Evolutionary conservation across 1,139 yeast species (phyloP).

Genomic region (Zygosaccharomyces sapae): DNA sequence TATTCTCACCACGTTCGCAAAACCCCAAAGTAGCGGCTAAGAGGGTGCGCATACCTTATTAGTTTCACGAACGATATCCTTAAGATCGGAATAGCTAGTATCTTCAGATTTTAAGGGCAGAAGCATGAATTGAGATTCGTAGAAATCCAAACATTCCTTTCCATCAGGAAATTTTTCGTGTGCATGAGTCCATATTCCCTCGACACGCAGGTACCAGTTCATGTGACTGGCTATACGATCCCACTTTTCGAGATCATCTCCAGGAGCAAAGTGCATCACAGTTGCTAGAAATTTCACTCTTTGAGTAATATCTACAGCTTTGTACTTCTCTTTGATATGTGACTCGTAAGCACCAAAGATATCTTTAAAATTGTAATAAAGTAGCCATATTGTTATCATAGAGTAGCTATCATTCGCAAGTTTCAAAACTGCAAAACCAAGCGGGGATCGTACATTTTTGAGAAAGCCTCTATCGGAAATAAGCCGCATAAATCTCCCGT

Average conservation of each 20-base stretch:
- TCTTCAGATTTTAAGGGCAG: background rate
- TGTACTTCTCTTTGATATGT: background rate
- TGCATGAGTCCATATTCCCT: no score
- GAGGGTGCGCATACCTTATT: background rate
- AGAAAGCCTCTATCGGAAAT: background rate
- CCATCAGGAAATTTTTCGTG: background rate
- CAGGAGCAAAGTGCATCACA: background rate
- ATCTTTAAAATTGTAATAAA: no score
- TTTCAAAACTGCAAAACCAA: background rate
- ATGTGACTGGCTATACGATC: background rate
- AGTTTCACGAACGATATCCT: background rate
- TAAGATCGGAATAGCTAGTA: background rate
- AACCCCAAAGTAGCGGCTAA: no score
- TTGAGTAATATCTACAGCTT: background rate
- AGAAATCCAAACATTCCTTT: background rate
- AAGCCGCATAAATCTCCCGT: background rate
- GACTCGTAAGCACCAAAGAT: background rate
- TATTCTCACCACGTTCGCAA: no score
- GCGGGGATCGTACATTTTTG: background rate
- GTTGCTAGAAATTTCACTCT: no score
- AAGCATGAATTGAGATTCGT: background rate
- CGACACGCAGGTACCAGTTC: background rate
- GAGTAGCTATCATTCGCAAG: background rate
- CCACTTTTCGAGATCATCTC: background rate
- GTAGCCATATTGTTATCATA: no score